Percentiles rank a stretch among this genome's conserved stretches.
Conservation (phyloP, 2,329 filamentous ascomycete species). For the Colletotrichum sublineola region DNA sequence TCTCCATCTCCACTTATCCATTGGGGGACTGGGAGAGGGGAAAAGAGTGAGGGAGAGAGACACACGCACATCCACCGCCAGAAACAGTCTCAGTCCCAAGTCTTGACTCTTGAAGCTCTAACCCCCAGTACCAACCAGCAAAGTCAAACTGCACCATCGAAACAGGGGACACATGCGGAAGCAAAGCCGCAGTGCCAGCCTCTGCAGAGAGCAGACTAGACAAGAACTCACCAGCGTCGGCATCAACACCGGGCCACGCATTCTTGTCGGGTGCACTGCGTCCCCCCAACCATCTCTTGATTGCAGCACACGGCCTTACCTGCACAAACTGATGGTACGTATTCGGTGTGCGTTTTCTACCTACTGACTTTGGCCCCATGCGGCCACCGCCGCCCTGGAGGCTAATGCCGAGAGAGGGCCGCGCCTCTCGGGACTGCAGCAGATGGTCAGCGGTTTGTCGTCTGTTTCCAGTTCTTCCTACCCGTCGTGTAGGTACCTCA, state of each 20-base stretch:
- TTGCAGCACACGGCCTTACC: slow-evolving; percentile 32
- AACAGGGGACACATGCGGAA: slow-evolving; percentile 23
- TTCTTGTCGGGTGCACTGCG: slow-evolving; percentile 15
- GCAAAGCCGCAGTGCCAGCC: slow-evolving; percentile 9
- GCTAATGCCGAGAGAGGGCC: slow-evolving; percentile 43
- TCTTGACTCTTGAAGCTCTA: slow-evolving; percentile 11
- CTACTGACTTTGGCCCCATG: slow-evolving; percentile 36
- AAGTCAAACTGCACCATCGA: slow-evolving; percentile 25
- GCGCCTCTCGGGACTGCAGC: slow-evolving; percentile 42
- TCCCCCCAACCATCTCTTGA: slow-evolving; percentile 34
- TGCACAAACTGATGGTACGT: slow-evolving; percentile 37
- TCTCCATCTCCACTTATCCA: slow-evolving; percentile 16
- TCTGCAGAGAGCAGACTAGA: slow-evolving; percentile 10
- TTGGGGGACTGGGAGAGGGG: neutral
- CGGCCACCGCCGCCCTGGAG: slow-evolving; percentile 35
- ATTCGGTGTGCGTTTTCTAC: slow-evolving; percentile 2
- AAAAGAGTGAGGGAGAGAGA: neutral
- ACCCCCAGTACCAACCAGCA: slow-evolving; percentile 8
- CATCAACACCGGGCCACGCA: slow-evolving; percentile 11
- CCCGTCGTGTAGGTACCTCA: slow-evolving; percentile 38
- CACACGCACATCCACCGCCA: slow-evolving; percentile 9
- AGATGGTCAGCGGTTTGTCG: slow-evolving; percentile 39
- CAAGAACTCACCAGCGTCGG: slow-evolving; percentile 7
- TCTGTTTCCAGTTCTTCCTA: slow-evolving; percentile 41
- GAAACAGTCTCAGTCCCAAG: slow-evolving; percentile 6